These are phyloP conservation scores for Moricandia moricandioides DNA, from an alignment of 345 rosid genomes.

Conservation along the genomic window DNA sequence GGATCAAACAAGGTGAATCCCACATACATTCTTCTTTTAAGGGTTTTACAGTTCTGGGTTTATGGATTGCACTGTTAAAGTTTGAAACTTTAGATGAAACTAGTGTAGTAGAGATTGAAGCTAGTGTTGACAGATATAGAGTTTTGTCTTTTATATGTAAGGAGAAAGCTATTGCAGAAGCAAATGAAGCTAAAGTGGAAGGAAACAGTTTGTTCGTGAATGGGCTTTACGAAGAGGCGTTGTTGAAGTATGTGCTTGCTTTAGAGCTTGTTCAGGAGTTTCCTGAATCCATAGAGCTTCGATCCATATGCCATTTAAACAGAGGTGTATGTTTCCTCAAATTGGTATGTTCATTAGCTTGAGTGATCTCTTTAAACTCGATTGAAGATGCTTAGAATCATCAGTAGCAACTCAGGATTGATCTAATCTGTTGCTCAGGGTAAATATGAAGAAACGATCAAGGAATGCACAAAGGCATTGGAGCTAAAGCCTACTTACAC, in stretches of 20 bases:
- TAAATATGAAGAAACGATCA: conserved; percentile 67
- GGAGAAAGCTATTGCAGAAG: conserved; percentile 35
- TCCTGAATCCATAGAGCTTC: conserved; percentile 49
- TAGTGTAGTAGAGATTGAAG: no score
- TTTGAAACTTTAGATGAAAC: background rate
- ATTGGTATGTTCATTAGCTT: conserved; percentile 46
- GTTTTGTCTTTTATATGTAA: conserved; percentile 3
- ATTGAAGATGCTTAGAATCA: background rate
- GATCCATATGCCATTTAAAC: conserved; percentile 79
- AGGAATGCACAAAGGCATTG: conserved; percentile 78
- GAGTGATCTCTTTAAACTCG: background rate
- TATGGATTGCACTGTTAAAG: background rate
- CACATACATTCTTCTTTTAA: background rate
- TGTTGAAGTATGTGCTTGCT: conserved; percentile 61
- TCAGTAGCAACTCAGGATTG: background rate
- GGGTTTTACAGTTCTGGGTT: conserved; percentile 21
- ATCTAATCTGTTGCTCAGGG: conserved; percentile 41
- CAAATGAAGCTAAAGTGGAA: background rate
- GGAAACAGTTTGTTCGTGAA: conserved; percentile 52
- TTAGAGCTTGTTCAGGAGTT: conserved; percentile 47
- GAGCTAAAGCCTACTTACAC: conserved; percentile 71
- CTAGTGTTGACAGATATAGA: background rate
- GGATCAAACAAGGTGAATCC: conserved; percentile 43
- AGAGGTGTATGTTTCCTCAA: conserved; percentile 74
- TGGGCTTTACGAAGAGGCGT: conserved; percentile 76